These are phyloP conservation scores for Lentinula sp. DNA, from an alignment of 768 basidiomycete species.

Conservation along the genomic window DNA sequence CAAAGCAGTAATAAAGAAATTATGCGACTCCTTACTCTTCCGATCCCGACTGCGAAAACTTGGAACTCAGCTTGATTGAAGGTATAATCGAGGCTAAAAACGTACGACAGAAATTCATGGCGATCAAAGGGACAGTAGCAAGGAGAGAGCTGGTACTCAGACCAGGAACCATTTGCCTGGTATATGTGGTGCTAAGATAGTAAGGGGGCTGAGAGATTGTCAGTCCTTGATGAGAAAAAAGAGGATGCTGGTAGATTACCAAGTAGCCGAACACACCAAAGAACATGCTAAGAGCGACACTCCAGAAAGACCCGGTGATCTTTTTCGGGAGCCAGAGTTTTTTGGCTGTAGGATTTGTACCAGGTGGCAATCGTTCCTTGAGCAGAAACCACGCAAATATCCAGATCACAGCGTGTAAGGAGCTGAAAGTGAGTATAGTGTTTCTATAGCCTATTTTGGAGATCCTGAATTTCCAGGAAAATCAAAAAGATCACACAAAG, in stretches of 20 bases:
- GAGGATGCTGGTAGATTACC: not conserved
- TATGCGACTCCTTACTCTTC: constrained; percentile 12
- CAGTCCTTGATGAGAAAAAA: not conserved
- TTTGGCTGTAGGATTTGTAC: constrained; percentile 3
- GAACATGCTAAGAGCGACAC: constrained; percentile 23
- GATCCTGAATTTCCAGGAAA: constrained; percentile 10
- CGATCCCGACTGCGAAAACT: constrained; percentile 11
- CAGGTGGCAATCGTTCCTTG: constrained; percentile 18
- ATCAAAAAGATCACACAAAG: not conserved
- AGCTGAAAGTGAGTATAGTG: constrained; percentile 23
- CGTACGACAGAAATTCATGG: constrained; percentile 18
- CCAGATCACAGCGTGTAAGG: constrained; percentile 19
- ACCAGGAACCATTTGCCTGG: constrained; percentile 12
- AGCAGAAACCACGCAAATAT: constrained; percentile 22
- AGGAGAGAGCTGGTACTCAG: constrained; percentile 14
- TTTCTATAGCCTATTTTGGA: constrained; percentile 22
- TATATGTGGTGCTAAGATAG: constrained; percentile 16
- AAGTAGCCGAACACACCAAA: constrained; percentile 20
- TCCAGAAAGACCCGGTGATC: constrained; percentile 22
- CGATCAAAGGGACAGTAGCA: constrained; percentile 14
- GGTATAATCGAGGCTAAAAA: too few relatives aligned
- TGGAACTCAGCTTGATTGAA: not conserved
- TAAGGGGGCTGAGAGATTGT: constrained; percentile 13
- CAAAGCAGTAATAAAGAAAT: not conserved
- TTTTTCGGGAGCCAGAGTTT: constrained; percentile 17